These are phyloP conservation scores for Myxozyma lipomycoides DNA, from an alignment of 805 yeast species.

Conservation along the genomic window DNA sequence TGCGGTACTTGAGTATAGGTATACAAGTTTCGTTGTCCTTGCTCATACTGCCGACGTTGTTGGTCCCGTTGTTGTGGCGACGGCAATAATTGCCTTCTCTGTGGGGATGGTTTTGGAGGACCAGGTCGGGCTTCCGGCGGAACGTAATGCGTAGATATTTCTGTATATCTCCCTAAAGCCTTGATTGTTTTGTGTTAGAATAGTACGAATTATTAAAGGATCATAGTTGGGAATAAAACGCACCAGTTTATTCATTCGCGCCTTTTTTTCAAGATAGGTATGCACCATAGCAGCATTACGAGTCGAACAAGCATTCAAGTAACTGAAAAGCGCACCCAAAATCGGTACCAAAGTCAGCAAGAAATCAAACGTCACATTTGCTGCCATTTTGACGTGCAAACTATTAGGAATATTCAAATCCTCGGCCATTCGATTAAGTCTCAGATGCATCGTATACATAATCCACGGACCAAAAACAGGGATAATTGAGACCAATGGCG, in stretches of 20 bases:
- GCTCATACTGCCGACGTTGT: background rate
- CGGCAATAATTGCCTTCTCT: background rate
- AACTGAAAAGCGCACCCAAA: conserved; percentile 69
- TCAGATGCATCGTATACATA: conserved; percentile 74
- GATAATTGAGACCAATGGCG: conserved; percentile 45
- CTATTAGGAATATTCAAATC: conserved; percentile 55
- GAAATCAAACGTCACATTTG: conserved; percentile 71
- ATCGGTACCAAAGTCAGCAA: conserved; percentile 74
- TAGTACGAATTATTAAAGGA: background rate
- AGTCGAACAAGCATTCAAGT: conserved; percentile 83
- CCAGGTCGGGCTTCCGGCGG: background rate
- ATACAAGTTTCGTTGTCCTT: background rate
- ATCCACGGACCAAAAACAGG: conserved; percentile 83
- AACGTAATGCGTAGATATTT: conserved; percentile 5
- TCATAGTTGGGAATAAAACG: background rate
- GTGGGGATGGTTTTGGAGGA: conserved; percentile 6
- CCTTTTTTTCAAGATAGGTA: conserved; percentile 39
- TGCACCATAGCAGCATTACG: conserved; percentile 82
- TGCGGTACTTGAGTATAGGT: conserved; percentile 2
- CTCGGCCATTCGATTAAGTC: conserved; percentile 60
- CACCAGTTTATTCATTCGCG: conserved; percentile 23
- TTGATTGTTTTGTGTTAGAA: background rate
- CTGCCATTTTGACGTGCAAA: conserved; percentile 64
- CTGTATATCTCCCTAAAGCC: conserved; percentile 6
- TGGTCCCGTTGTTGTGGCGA: conserved; percentile 8